Percentiles rank a stretch among this genome's conserved stretches.
Evolutionary conservation across 176 grass and related monocot species (phyloP).

Genomic region (Oryza glaberrima): DNA sequence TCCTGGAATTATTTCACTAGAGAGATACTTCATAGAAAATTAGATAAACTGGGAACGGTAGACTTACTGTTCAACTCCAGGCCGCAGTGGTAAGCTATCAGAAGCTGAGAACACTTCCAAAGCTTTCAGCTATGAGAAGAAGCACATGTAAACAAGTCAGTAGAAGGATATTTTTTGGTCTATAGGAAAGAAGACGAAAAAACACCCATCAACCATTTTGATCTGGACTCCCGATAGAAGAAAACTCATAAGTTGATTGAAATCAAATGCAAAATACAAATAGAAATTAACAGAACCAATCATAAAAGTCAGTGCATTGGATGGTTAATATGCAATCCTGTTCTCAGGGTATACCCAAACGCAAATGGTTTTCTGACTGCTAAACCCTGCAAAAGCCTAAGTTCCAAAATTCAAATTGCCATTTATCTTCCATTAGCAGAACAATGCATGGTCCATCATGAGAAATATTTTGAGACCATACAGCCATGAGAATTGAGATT

Average conservation of each 20-base stretch:
- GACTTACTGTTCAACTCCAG: slow-evolving; percentile 79
- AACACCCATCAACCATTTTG: neutral
- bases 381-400: neutral
- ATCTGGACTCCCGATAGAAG: neutral
- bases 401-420: neutral
- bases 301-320: neutral
- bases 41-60: neutral
- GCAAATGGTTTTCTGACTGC: neutral
- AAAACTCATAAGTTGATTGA: neutral
- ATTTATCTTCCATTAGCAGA: slow-evolving; percentile 3
- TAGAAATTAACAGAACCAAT: neutral
- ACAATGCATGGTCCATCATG: neutral
- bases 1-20: slow-evolving; percentile 1
- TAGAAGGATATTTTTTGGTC: slow-evolving; percentile 1
- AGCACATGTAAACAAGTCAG: neutral
- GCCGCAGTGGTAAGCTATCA: slow-evolving; percentile 75
- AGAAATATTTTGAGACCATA: neutral
- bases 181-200: neutral
- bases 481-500: neutral
- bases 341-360: neutral
- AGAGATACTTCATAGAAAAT: neutral
- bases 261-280: slow-evolving; percentile 18
- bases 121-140: slow-evolving; percentile 72
- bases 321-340: slow-evolving; percentile 24
- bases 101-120: slow-evolving; percentile 75